phyloP scores from a whole-genome alignment of 2,329 filamentous ascomycete genomes.

The Penicillium sp. region DNA sequence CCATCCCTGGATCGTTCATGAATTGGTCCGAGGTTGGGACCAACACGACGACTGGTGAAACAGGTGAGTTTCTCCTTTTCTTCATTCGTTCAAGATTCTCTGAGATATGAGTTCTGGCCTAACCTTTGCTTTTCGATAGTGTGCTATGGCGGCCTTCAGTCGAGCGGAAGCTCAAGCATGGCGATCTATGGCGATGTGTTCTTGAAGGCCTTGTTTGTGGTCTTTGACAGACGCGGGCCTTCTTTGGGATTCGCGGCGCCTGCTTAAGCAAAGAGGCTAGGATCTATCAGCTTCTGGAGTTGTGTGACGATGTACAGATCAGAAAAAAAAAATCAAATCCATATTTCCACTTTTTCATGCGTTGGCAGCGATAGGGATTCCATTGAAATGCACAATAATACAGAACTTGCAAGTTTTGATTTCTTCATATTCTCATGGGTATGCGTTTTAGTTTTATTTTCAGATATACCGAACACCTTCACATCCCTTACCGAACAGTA shows the following conservation, averaged over 20 bases:
- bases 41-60: slow-evolving; percentile 40
- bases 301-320: slow-evolving; percentile 7
- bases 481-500: slow-evolving; percentile 67
- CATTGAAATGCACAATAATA: background rate
- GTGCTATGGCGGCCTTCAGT: slow-evolving; percentile 60
- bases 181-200: slow-evolving; percentile 61
- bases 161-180: slow-evolving; percentile 55
- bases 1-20: slow-evolving; percentile 55
- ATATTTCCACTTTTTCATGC: slow-evolving; percentile 1
- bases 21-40: slow-evolving; percentile 54
- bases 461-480: slow-evolving; percentile 5
- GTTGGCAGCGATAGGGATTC: background rate
- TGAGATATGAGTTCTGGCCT: background rate
- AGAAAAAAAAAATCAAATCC: background rate
- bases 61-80: slow-evolving; percentile 31
- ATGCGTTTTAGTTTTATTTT: slow-evolving; percentile 20
- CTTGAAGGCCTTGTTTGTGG: slow-evolving; percentile 59
- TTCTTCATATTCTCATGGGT: slow-evolving; percentile 23
- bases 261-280: background rate
- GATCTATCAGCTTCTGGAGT: background rate
- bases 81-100: background rate
- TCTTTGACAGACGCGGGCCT: slow-evolving; percentile 53
- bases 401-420: slow-evolving; percentile 11
- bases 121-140: slow-evolving; percentile 31
- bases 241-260: slow-evolving; percentile 53